A percentile compares a stretch with the other conserved stretches of the same genome.
These are phyloP conservation scores for Colletotrichum sp. DNA, from an alignment of 2,329 filamentous ascomycete species.

Conservation along the genomic window DNA sequence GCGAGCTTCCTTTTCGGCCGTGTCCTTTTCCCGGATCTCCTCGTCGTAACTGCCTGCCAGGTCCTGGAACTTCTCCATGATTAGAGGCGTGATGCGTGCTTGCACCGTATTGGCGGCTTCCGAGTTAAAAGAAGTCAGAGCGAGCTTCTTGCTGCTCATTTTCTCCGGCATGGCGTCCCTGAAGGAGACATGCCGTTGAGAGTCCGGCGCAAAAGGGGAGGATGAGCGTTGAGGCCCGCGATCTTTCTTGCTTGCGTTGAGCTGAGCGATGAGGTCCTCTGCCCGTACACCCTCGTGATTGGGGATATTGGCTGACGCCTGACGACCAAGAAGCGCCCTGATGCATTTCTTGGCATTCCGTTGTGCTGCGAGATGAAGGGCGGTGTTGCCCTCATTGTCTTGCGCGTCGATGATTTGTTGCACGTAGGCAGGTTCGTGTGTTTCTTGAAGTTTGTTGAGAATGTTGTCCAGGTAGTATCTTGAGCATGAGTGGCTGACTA, in stretches of 20 bases:
- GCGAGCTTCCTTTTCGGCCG: slow-evolving; percentile 70
- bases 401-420: slow-evolving; percentile 81
- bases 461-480: slow-evolving; percentile 94
- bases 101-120: slow-evolving; percentile 74
- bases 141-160: slow-evolving; percentile 42
- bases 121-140: slow-evolving; percentile 54
- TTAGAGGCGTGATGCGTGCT: slow-evolving; percentile 70
- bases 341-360: slow-evolving; percentile 90
- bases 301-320: slow-evolving; percentile 81
- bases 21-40: slow-evolving; percentile 76
- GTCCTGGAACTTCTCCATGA: slow-evolving; percentile 75
- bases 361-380: slow-evolving; percentile 75
- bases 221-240: slow-evolving; percentile 77
- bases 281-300: slow-evolving; percentile 85
- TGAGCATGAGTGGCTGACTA: slow-evolving; percentile 85
- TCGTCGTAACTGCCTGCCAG: slow-evolving; percentile 75
- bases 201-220: slow-evolving; percentile 70
- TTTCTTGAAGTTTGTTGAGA: slow-evolving; percentile 83
- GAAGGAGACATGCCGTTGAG: slow-evolving; percentile 59
- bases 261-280: slow-evolving; percentile 79
- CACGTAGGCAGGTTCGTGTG: slow-evolving; percentile 76
- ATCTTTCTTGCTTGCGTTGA: slow-evolving; percentile 73
- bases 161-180: slow-evolving; percentile 53
- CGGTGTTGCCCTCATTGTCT: slow-evolving; percentile 89
- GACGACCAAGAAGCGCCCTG: slow-evolving; percentile 77